phyloP scores from a whole-genome alignment of 208 protist species.

The Porcisia hertigi region DNA sequence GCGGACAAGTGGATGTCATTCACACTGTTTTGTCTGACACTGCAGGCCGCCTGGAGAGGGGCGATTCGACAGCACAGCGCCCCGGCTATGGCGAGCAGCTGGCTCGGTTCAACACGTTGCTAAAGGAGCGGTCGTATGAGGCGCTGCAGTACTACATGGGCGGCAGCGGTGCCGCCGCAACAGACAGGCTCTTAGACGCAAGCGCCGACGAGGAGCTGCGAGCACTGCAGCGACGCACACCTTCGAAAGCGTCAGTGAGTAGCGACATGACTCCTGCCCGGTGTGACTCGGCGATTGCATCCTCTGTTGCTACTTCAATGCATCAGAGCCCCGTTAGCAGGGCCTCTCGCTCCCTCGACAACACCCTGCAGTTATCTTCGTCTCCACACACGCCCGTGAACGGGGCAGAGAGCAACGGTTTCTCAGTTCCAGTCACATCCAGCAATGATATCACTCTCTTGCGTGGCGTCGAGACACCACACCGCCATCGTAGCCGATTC shows the following conservation, averaged over 20 bases:
- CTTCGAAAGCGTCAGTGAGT: neutral
- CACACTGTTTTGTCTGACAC: slow-evolving; percentile 32
- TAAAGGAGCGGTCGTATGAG: slow-evolving; percentile 44
- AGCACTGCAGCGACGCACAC: slow-evolving; percentile 21
- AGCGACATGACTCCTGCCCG: slow-evolving; percentile 18
- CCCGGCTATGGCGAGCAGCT: slow-evolving; percentile 22
- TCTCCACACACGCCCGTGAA: neutral
- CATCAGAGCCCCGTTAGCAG: slow-evolving; percentile 15
- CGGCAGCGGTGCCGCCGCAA: slow-evolving; percentile 15
- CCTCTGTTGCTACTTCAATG: slow-evolving; percentile 9
- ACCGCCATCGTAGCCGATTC: slow-evolving; percentile 42
- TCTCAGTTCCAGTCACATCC: neutral
- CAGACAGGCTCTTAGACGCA: slow-evolving; percentile 20
- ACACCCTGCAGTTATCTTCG: neutral
- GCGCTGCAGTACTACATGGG: slow-evolving; percentile 35
- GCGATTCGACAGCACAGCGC: neutral
- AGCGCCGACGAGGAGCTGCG: slow-evolving; percentile 34
- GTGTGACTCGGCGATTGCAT: neutral
- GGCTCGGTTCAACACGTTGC: slow-evolving; percentile 34
- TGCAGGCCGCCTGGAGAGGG: slow-evolving; percentile 33
- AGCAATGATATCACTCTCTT: neutral
- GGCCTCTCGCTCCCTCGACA: neutral
- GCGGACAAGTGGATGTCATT: slow-evolving; percentile 38
- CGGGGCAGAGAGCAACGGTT: neutral
- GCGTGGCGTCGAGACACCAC: neutral